A percentile compares a stretch with the other conserved stretches of the same genome.
Evolutionary conservation across 352 stramenopile species (phyloP).

Genomic region (Phytophthora pistaciae): DNA sequence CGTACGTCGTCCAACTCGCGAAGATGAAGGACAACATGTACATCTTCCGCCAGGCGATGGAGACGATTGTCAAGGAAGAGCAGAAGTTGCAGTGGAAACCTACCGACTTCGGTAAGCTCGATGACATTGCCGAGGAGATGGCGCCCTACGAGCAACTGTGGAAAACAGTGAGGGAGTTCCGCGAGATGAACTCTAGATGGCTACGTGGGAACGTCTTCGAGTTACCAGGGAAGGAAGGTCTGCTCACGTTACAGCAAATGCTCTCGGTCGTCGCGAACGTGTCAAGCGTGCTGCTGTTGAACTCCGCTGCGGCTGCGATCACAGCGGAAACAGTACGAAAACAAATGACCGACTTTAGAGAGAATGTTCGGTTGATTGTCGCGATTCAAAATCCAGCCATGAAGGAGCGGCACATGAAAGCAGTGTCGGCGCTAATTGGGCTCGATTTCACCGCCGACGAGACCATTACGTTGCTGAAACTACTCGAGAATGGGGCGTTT

Average conservation of each 20-base stretch:
- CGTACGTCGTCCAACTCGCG: slow-evolving; percentile 76
- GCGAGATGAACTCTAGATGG: slow-evolving; percentile 74
- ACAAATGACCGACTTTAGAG: slow-evolving; percentile 80
- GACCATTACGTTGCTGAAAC: slow-evolving; percentile 69
- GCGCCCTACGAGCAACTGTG: slow-evolving; percentile 83
- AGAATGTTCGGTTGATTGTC: slow-evolving; percentile 68
- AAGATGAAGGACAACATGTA: slow-evolving; percentile 79
- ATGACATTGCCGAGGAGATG: slow-evolving; percentile 80
- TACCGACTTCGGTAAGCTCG: slow-evolving; percentile 77
- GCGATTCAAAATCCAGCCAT: slow-evolving; percentile 76
- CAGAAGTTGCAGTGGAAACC: slow-evolving; percentile 72
- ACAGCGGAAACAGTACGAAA: slow-evolving; percentile 82
- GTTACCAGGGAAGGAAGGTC: slow-evolving; percentile 59
- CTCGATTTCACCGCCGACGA: slow-evolving; percentile 65
- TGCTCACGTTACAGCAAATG: slow-evolving; percentile 66
- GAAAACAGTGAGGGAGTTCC: slow-evolving; percentile 76
- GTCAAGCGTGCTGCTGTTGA: slow-evolving; percentile 65
- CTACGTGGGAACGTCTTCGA: slow-evolving; percentile 77
- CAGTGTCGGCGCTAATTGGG: slow-evolving; percentile 56
- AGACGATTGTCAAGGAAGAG: slow-evolving; percentile 70
- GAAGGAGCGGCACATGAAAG: slow-evolving; percentile 70
- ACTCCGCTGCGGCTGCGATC: slow-evolving; percentile 63
- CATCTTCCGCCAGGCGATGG: slow-evolving; percentile 64
- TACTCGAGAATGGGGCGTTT: slow-evolving; percentile 75
- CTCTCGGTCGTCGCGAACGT: slow-evolving; percentile 56